These are phyloP conservation scores for Brassica juncea DNA, from an alignment of 345 rosid genomes.

Conservation along the genomic window DNA sequence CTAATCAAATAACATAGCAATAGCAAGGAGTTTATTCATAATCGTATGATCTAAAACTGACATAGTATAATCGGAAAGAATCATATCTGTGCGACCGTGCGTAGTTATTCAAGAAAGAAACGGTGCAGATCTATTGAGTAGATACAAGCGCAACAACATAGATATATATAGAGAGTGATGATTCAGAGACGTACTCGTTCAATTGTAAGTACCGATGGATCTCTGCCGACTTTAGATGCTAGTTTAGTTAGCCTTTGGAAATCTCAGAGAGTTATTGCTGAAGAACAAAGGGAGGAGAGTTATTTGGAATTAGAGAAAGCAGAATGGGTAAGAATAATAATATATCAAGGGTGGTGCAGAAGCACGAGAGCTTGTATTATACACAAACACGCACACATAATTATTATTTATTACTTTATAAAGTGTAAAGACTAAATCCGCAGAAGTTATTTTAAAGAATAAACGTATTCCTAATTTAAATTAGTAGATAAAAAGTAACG, in stretches of 20 bases:
- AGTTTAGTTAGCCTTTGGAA: neutral
- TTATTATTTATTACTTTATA: conserved; percentile 8
- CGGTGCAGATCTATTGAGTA: conserved; percentile 31
- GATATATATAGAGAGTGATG: neutral
- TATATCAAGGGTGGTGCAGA: conserved; percentile 38
- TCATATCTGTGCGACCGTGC: neutral
- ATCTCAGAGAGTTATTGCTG: neutral
- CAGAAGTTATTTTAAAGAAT: conserved; percentile 30
- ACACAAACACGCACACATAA: conserved; percentile 13
- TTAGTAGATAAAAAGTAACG: conserved; percentile 29
- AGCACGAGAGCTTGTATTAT: conserved; percentile 33
- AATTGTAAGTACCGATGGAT: conserved; percentile 11
- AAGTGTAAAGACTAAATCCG: conserved; percentile 37
- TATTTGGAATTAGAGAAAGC: neutral
- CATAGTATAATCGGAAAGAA: neutral
- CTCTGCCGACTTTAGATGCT: neutral
- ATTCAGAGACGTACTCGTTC: conserved; percentile 17
- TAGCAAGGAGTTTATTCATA: neutral
- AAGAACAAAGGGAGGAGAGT: conserved; percentile 14
- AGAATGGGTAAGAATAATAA: conserved; percentile 29
- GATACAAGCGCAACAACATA: conserved; percentile 11
- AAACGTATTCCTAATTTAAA: conserved; percentile 35
- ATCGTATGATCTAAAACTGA: conserved; percentile 21
- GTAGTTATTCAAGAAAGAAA: conserved; percentile 17
- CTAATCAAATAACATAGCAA: neutral